Base-by-base conservation (phyloP, 805 yeast species). In the Saccharomycopsis babjevae region DNA sequence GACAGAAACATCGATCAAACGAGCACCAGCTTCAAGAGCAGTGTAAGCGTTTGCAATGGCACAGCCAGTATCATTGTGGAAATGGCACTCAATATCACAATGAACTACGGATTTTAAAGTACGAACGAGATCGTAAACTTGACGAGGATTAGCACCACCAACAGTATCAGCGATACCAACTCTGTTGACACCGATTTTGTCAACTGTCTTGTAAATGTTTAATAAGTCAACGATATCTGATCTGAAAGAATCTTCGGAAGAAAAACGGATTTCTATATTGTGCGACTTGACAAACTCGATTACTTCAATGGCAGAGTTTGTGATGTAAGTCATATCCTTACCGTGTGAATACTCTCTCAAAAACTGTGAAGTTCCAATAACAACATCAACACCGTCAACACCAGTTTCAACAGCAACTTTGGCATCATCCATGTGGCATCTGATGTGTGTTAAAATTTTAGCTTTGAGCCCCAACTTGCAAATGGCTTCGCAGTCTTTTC, bases 381-480 rank as follows among this genome's bases (percentile, higher is more conserved):
- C 97, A 61, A 93, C 97, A 77, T 94, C 97, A 64, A 93, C 98
- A 76, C 98, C 99, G 73, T 94, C 98, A 59, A 94, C 99, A 73
- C 99, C 98, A 46, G 98, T 93, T 71, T 89, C 94, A 56, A 93
- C 99, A 5, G 99, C 99, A 63, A 94, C 89, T 69, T 86, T 82
- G 61, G 98, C 99, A 71, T 94, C 99, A 75, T 93, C 98, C 97
- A 93, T 93, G 77, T 93, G 97, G 76, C 99, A 93, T 76, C 98
- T 84, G 68, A 94, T 94, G 74, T 93, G 98, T 58, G 99, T 93
- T 67, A 93, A 83, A 66, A 94, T 90, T 79, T 94, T 93, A 66
- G 97, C 93, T 77, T 88, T 90, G 73, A 93, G 84, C 10, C 98
- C 98, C 68, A 94, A 81, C 79, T 94, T 93, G 82, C 98, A 94